Percentiles rank a stretch among this genome's conserved stretches.
These are phyloP conservation scores for Yarrowia sp. DNA, from an alignment of 805 yeast species.

Conservation along the genomic window DNA sequence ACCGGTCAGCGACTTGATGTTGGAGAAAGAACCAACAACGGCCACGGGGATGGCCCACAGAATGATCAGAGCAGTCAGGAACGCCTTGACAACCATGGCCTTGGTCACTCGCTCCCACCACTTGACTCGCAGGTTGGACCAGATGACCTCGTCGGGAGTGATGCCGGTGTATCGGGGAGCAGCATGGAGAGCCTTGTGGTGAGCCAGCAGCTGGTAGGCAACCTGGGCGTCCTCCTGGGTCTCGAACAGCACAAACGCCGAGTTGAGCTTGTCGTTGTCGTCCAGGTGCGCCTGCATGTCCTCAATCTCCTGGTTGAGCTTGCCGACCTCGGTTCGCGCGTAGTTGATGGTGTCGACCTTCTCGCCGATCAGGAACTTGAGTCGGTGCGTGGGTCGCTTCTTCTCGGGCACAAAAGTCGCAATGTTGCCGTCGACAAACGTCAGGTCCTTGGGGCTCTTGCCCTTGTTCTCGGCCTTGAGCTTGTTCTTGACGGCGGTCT, in stretches of 20 bases:
- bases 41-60: conserved; percentile 98
- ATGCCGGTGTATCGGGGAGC: conserved; percentile 56
- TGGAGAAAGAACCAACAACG: conserved; percentile 92
- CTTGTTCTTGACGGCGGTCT: conserved; percentile 61
- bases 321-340: conserved; percentile 63
- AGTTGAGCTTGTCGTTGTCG: conserved; percentile 65
- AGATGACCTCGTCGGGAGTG: conserved; percentile 78
- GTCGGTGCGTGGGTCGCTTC: conserved; percentile 80
- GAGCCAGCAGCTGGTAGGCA: conserved; percentile 74
- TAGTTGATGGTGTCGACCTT: conserved; percentile 84
- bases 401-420: conserved; percentile 56
- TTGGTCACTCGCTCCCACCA: conserved; percentile 57
- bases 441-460: conserved; percentile 30
- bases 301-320: conserved; percentile 63
- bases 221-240: conserved; percentile 84
- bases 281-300: conserved; percentile 55
- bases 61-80: conserved; percentile 65
- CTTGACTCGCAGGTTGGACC: conserved; percentile 70
- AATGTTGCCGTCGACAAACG: conserved; percentile 29
- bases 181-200: conserved; percentile 45
- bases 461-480: conserved; percentile 64
- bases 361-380: conserved; percentile 68
- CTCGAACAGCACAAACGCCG: conserved; percentile 79
- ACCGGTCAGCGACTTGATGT: conserved; percentile 68
- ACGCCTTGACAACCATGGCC: conserved; percentile 54